Conservation (phyloP, 352 stramenopile species). For the Pythium graminicola region DNA sequence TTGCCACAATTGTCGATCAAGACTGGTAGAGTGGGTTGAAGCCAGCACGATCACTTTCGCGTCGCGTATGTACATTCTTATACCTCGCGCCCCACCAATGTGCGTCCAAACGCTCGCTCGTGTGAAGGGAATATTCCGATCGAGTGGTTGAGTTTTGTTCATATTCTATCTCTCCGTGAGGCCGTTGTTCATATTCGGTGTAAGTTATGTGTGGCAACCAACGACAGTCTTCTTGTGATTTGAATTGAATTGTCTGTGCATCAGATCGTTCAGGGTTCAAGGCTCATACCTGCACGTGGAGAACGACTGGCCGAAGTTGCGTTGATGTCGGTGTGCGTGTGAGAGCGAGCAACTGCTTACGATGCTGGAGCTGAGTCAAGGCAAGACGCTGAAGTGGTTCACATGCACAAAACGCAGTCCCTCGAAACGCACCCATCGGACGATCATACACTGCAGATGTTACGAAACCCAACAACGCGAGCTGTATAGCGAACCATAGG, state of each 20-base stretch:
- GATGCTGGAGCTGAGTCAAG: conserved; percentile 12
- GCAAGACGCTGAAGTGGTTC: conserved; percentile 56
- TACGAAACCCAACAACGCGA: conserved; percentile 47
- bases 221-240: conserved; percentile 1
- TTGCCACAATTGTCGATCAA: background rate
- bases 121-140: background rate
- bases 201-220: conserved; percentile 25
- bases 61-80: background rate
- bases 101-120: background rate
- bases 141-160: conserved; percentile 22
- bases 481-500: conserved; percentile 2
- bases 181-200: conserved; percentile 24
- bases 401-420: conserved; percentile 56
- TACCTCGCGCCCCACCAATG: background rate
- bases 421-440: conserved; percentile 58
- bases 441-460: conserved; percentile 76
- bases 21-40: background rate
- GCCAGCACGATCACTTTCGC: background rate
- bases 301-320: conserved; percentile 42
- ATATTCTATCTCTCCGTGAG: conserved; percentile 5
- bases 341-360: conserved; percentile 34
- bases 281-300: conserved; percentile 15
- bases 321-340: conserved; percentile 36
- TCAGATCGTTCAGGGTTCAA: background rate
- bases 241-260: background rate